phyloP scores from a whole-genome alignment of 176 grass and related monocot species.

The Dactylis glomerata region DNA sequence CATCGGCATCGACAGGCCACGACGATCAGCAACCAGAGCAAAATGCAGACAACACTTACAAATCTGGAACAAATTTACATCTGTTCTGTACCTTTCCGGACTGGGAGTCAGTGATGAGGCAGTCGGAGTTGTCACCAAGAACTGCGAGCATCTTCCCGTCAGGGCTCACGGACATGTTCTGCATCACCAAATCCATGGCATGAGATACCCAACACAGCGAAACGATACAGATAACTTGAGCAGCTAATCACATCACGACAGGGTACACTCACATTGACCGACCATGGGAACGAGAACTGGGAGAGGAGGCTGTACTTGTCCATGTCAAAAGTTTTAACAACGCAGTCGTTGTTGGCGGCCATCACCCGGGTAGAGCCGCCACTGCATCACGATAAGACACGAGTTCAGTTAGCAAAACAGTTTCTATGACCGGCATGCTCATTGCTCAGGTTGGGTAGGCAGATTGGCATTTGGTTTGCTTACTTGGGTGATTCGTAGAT shows the following conservation, averaged over 20 bases:
- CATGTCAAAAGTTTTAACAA: conserved; percentile 54
- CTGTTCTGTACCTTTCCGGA: conserved; percentile 55
- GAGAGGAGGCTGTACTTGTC: conserved; percentile 46
- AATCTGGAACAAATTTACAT: not conserved
- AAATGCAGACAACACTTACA: too few relatives aligned
- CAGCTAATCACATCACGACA: not conserved
- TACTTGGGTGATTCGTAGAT: conserved; percentile 49
- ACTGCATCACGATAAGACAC: conserved; percentile 26
- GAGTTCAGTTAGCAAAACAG: not conserved
- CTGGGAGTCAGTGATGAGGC: conserved; percentile 54
- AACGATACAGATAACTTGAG: not conserved
- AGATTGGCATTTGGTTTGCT: not conserved
- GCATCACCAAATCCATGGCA: not conserved
- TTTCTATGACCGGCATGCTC: not conserved
- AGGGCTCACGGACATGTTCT: conserved; percentile 60
- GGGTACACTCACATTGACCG: conserved; percentile 74
- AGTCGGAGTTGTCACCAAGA: conserved; percentile 65
- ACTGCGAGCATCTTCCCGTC: conserved; percentile 80
- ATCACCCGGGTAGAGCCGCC: conserved; percentile 49
- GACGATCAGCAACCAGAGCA: not conserved
- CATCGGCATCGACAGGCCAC: not conserved
- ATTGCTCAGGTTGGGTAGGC: not conserved
- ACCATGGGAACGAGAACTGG: conserved; percentile 55
- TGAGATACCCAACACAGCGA: not conserved
- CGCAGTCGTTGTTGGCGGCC: conserved; percentile 63